These are phyloP conservation scores for Scutellaria barbata DNA, from an alignment of 257 asterid species.

Conservation along the genomic window DNA sequence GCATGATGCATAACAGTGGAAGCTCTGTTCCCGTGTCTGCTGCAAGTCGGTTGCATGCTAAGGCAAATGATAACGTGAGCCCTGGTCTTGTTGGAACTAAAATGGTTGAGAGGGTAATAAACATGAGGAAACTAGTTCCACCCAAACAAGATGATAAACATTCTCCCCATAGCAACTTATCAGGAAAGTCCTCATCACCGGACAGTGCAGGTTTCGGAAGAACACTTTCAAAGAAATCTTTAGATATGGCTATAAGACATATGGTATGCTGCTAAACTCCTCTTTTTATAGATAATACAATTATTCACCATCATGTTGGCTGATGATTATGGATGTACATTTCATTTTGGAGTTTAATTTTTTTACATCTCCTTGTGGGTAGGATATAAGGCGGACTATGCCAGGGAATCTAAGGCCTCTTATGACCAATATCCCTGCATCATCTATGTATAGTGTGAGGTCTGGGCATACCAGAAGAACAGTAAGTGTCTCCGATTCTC, in stretches of 20 bases:
- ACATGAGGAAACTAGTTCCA: conserved; percentile 92
- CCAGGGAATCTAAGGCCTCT: conserved; percentile 83
- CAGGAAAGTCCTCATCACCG: conserved; percentile 88
- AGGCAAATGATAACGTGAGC: conserved; percentile 92
- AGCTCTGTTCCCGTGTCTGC: conserved; percentile 86
- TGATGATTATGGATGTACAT: not conserved
- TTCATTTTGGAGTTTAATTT: conserved; percentile 6
- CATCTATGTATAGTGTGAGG: conserved; percentile 96
- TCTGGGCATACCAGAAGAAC: conserved; percentile 70
- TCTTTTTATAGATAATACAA: conserved; percentile 15
- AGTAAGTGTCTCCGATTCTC: conserved; percentile 83
- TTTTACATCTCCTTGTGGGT: conserved; percentile 33
- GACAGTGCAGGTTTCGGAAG: conserved; percentile 96
- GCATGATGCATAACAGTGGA: conserved; percentile 72
- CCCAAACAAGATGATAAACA: conserved; percentile 87
- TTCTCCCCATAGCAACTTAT: conserved; percentile 82
- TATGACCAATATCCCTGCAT: conserved; percentile 89
- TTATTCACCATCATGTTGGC: not conserved
- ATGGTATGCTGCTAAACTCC: conserved; percentile 65
- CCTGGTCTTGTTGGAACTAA: conserved; percentile 84
- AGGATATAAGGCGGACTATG: conserved; percentile 89
- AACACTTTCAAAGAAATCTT: conserved; percentile 90
- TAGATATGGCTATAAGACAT: conserved; percentile 98
- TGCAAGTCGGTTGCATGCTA: conserved; percentile 73
- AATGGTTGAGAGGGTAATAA: conserved; percentile 96